phyloP scores from a whole-genome alignment of 768 basidiomycete genomes.

The Amanita phalloides region DNA sequence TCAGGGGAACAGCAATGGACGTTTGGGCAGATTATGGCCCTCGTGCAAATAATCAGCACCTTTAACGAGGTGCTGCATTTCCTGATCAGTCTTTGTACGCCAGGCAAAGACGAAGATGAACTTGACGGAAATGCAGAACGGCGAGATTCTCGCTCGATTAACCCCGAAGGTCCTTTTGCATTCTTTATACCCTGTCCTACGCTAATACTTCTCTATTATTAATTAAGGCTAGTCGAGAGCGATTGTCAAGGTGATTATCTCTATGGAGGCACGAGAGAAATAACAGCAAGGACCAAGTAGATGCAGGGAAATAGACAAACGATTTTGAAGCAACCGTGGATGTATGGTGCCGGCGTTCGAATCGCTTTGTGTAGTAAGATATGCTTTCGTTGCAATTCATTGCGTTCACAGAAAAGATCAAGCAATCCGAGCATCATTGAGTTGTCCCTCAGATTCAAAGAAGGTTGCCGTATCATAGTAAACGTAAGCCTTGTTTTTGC shows the following conservation, averaged over 20 bases:
- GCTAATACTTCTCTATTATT: neutral
- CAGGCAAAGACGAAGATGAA: neutral
- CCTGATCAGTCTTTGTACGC: neutral
- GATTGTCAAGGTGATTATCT: conserved; percentile 1
- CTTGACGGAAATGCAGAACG: neutral
- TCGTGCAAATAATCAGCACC: conserved; percentile 5
- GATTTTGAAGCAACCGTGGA: too few species aligned
- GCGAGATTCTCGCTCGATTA: neutral
- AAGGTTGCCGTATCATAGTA: too few species aligned
- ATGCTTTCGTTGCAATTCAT: too few species aligned
- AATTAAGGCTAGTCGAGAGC: neutral
- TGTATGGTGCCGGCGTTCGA: too few species aligned
- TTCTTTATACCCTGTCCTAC: neutral
- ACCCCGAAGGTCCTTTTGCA: neutral
- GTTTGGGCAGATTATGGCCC: conserved; percentile 9
- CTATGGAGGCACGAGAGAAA: too few species aligned
- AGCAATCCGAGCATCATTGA: too few species aligned
- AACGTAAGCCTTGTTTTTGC: too few species aligned
- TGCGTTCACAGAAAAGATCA: too few species aligned
- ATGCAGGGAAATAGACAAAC: too few species aligned
- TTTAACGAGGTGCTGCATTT: conserved; percentile 7
- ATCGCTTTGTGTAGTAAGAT: too few species aligned
- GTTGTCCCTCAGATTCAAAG: too few species aligned
- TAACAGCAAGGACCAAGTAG: too few species aligned
- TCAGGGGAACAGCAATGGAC: conserved; percentile 3